Percentiles rank a stretch among this genome's conserved stretches.
These are phyloP conservation scores for Plantago lanceolata DNA, from an alignment of 305 asterid species.

Conservation along the genomic window DNA sequence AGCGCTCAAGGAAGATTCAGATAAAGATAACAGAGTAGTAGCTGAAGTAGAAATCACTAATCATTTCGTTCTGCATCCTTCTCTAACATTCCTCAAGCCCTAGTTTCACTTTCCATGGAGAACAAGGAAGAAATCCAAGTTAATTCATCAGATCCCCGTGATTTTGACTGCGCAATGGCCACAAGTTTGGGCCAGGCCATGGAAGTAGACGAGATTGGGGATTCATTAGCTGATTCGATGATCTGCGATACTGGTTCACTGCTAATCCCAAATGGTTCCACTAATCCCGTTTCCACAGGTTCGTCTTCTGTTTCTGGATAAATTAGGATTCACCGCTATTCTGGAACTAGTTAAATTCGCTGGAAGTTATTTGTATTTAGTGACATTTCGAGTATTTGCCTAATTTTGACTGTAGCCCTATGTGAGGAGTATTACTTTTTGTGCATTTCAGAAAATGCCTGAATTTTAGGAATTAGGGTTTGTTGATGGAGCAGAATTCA, in stretches of 20 bases:
- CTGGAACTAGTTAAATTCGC: too few relatives aligned
- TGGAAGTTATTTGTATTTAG: not conserved
- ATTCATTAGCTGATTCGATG: slow-evolving; percentile 61
- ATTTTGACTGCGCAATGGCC: slow-evolving; percentile 24
- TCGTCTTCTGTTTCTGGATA: slow-evolving; percentile 7
- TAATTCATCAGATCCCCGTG: slow-evolving; percentile 29
- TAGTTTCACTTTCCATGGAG: slow-evolving; percentile 31
- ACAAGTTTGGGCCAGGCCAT: slow-evolving; percentile 43
- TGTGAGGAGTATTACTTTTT: not conserved
- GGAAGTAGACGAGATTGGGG: slow-evolving; percentile 56
- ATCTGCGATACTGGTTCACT: slow-evolving; percentile 65
- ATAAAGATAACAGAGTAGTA: slow-evolving; percentile 5
- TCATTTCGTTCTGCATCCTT: not conserved
- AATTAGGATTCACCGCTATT: not conserved
- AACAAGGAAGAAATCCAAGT: slow-evolving; percentile 21
- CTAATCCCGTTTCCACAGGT: slow-evolving; percentile 52
- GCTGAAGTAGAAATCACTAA: too few relatives aligned
- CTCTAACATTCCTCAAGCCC: slow-evolving; percentile 8
- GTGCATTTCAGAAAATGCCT: not conserved
- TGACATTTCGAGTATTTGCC: not conserved
- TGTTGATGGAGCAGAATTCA: not conserved
- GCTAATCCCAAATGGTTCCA: slow-evolving; percentile 56
- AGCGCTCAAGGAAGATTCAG: slow-evolving; percentile 10
- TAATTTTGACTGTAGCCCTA: not conserved
- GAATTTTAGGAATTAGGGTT: not conserved